Evolutionary conservation across 352 stramenopile species (phyloP), one percentile per base, ranked within the genome.

Genomic region (Globisporangium viniferum): DNA sequence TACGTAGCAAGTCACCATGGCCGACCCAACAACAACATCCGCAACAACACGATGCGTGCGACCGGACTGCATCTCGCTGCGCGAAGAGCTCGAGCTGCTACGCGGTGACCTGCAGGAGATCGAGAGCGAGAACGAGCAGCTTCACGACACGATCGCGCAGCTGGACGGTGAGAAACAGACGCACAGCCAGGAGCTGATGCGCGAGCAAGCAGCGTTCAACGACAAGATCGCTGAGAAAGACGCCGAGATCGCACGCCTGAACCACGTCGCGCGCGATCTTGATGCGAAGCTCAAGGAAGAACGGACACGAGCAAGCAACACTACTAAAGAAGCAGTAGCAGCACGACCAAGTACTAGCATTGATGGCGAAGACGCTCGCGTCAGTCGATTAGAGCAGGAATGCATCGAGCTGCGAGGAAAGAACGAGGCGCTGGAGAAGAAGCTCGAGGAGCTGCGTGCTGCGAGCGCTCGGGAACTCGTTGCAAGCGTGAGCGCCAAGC

Each of bases 51-150:
- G 72, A 57, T 93, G 85, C 59, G 48, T 71, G 31, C 77, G 82
- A 27, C 69, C 80, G 2, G 83, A 91, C 66, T 94, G 86, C 66
- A 86, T 84, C 41, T 82, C 81, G 31, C 69, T 86, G 39, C 81
- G 81, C 20, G 73, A 94, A 62, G 86, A 92, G 70, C 68, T 92
- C 62, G 81, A 80, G 69, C 74, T 89, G 12, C 66, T 90, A 27
- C 72, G 73, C 5, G 76, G 81, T 49, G 84, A 94, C 62, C 62
- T 90, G 18, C 71, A 88, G 27, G 82, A 91, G 72, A 53, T 92
- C 10, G 78, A 84, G 71, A 60, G 72, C 59, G 82, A 94, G 67
- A 88, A 81, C 59, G 81, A 91, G 54, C 71, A 84, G 71, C 74
- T 92, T n/a, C 78, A 89, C 64, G 84, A 93, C 15, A 72, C 83